Conservation (phyloP, 2,329 filamentous ascomycete species). For the Colletotrichum sp. region DNA sequence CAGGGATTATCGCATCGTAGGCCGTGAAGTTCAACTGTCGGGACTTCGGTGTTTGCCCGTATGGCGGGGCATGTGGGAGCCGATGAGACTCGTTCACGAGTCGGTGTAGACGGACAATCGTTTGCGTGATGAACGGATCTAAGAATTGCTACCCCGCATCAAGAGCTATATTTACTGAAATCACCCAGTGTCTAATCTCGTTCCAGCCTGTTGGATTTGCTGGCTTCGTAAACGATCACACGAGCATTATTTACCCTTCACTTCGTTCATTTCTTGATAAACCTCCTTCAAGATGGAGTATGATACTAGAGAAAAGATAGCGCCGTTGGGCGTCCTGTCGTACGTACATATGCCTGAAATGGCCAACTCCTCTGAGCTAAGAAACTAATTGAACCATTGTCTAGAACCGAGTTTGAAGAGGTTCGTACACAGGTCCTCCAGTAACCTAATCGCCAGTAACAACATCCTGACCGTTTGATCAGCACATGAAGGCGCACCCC, state of each 20-base stretch:
- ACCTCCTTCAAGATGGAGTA: background rate
- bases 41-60: background rate
- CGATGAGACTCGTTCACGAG: background rate
- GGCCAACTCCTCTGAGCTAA: fast-evolving
- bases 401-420: background rate
- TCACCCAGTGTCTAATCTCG: fast-evolving
- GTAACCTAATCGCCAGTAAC: fast-evolving
- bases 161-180: background rate
- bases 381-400: background rate
- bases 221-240: background rate
- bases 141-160: background rate
- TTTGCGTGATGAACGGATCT: background rate
- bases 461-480: background rate
- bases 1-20: background rate
- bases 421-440: fast-evolving
- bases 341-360: background rate
- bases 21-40: background rate
- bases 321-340: background rate
- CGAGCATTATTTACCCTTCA: background rate
- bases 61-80: background rate
- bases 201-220: background rate
- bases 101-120: background rate
- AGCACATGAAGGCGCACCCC: background rate
- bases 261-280: background rate
- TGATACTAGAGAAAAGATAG: background rate